Evolutionary conservation across 2,329 filamentous ascomycete species (phyloP).

Genomic region (Cercospora sp.): DNA sequence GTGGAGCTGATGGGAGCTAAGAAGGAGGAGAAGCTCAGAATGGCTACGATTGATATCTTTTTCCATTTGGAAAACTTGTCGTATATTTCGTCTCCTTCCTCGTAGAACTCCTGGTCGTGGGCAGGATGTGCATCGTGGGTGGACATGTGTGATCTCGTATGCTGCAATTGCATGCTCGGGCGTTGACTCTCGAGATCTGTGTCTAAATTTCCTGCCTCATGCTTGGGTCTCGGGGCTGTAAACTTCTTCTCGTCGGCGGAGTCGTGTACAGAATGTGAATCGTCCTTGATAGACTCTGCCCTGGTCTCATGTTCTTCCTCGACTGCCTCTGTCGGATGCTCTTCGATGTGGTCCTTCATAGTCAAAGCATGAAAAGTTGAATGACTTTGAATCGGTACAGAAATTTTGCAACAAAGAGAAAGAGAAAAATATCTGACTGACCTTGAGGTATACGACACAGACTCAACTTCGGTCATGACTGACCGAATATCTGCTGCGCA

Average conservation of each 20-base stretch:
- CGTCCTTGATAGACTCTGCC: slow-evolving; percentile 15
- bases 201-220: slow-evolving; percentile 10
- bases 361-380: background rate
- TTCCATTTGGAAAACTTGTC: slow-evolving; percentile 60
- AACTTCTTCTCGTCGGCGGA: background rate
- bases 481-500: slow-evolving; percentile 13
- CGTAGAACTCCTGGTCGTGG: slow-evolving; percentile 38
- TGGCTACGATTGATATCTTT: slow-evolving; percentile 66
- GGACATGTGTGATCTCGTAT: slow-evolving; percentile 33
- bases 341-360: slow-evolving; percentile 10
- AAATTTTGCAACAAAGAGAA: background rate
- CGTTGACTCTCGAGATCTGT: slow-evolving; percentile 22
- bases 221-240: slow-evolving; percentile 3
- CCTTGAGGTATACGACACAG: background rate
- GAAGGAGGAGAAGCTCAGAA: slow-evolving; percentile 74
- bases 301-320: slow-evolving; percentile 21
- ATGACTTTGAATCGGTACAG: background rate
- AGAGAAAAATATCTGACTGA: slow-evolving; percentile 8
- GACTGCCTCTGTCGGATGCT: slow-evolving; percentile 22
- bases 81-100: slow-evolving; percentile 59
- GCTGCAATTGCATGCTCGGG: slow-evolving; percentile 33
- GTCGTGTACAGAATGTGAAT: slow-evolving; percentile 15
- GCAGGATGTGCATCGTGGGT: slow-evolving; percentile 34
- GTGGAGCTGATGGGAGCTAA: slow-evolving; percentile 74
- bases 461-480: background rate